Percentiles rank a stretch among this genome's conserved stretches.
Conservation (phyloP, 2,329 filamentous ascomycete species). For the Ophiosphaerella herpotricha region DNA sequence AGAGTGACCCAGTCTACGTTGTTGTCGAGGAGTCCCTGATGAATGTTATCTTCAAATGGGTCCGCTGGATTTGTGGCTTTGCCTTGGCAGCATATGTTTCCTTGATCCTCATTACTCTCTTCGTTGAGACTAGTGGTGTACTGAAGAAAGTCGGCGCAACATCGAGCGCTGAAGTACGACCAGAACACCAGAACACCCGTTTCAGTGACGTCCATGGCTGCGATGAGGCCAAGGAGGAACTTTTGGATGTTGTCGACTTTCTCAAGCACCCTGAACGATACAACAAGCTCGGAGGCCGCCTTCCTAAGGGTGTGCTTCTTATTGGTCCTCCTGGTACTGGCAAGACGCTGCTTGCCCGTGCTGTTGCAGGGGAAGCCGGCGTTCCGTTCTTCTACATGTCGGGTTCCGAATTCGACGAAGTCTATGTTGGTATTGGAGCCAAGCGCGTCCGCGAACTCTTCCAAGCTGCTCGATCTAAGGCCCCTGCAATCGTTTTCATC, state of each 20-base stretch:
- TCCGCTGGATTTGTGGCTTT: constrained; percentile 83
- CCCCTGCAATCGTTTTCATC: constrained; percentile 92
- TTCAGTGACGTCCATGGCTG: constrained; percentile 96
- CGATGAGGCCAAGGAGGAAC: constrained; percentile 96
- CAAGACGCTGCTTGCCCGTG: constrained; percentile 93
- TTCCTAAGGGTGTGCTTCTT: constrained; percentile 94
- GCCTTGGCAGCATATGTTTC: constrained; percentile 77
- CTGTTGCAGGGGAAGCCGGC: constrained; percentile 93
- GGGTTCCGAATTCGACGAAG: constrained; percentile 96
- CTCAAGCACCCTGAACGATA: constrained; percentile 92
- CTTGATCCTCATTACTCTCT: constrained; percentile 76
- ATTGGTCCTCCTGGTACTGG: constrained; percentile 96
- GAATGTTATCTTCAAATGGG: constrained; percentile 82
- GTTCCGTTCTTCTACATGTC: constrained; percentile 99
- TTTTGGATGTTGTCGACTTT: constrained; percentile 96
- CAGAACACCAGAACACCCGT: constrained; percentile 87
- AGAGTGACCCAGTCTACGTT: constrained; percentile 88
- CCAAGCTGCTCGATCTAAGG: constrained; percentile 77
- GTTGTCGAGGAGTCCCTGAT: constrained; percentile 90
- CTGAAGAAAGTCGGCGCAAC: constrained; percentile 76
- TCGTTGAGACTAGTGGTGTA: constrained; percentile 79
- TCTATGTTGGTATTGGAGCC: constrained; percentile 95
- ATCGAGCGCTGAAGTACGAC: constrained; percentile 82
- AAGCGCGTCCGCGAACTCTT: constrained; percentile 97
- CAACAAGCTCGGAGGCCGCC: constrained; percentile 89